These are phyloP conservation scores for Trichoderma sp. DNA, from an alignment of 2,329 filamentous ascomycete species.

Conservation along the genomic window DNA sequence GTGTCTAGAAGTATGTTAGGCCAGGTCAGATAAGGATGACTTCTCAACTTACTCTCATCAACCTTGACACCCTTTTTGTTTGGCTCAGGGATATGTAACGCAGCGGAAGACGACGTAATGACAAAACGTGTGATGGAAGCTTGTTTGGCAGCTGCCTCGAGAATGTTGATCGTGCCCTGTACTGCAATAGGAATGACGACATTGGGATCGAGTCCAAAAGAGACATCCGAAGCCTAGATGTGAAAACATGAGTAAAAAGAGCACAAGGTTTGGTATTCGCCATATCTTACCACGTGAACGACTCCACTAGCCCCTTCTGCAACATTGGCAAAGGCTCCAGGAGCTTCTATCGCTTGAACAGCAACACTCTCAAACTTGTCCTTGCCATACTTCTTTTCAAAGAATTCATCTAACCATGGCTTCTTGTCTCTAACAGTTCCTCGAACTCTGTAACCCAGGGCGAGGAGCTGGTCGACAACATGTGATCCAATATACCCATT, in stretches of 20 bases:
- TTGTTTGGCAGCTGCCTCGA: slow-evolving; percentile 37
- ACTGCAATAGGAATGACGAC: slow-evolving; percentile 39
- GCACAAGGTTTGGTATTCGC: background rate
- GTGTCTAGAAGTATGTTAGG: background rate
- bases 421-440: slow-evolving; percentile 35
- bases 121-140: slow-evolving; percentile 42
- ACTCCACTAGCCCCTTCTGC: background rate
- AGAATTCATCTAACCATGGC: background rate
- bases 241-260: background rate
- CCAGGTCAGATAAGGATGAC: background rate
- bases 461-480: slow-evolving; percentile 41
- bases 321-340: background rate
- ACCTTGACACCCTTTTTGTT: background rate
- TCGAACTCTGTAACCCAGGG: slow-evolving; percentile 44
- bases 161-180: slow-evolving; percentile 30
- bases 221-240: background rate
- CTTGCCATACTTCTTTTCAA: background rate
- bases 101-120: slow-evolving; percentile 41
- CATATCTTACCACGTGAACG: background rate
- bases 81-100: slow-evolving; percentile 30
- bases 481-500: slow-evolving; percentile 46
- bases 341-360: background rate
- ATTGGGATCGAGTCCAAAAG: background rate
- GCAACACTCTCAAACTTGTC: background rate
- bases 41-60: background rate